phyloP scores from a whole-genome alignment of 2,329 filamentous ascomycete species.

The Myriosclerotinia scirpicola region DNA sequence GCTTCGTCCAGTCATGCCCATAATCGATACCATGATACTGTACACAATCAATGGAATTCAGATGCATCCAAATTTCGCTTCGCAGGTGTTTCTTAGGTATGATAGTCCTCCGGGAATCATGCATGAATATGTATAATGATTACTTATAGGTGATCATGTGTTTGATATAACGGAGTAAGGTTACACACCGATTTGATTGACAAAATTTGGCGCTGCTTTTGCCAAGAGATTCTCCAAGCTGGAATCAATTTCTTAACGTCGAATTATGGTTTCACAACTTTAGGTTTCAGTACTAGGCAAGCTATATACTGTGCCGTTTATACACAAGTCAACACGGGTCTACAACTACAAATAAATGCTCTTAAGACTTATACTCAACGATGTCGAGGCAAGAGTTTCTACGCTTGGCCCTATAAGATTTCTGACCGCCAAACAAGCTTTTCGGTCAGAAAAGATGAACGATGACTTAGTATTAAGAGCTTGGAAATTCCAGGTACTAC shows the following conservation, averaged over 20 bases:
- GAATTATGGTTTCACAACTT: constrained; percentile 47
- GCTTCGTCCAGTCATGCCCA: constrained; percentile 47
- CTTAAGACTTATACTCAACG: constrained; percentile 33
- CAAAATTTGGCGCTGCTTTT: constrained; percentile 42
- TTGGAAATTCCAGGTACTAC: constrained; percentile 39
- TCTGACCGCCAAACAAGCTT: constrained; percentile 32
- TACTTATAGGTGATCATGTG: constrained; percentile 31
- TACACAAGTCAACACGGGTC: constrained; percentile 46
- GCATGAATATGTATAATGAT: constrained; percentile 10
- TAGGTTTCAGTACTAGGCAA: constrained; percentile 43
- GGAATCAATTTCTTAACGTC: constrained; percentile 43
- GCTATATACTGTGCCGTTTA: constrained; percentile 47
- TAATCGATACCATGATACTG: constrained; percentile 44
- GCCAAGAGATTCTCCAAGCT: constrained; percentile 40
- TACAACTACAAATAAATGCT: constrained; percentile 47
- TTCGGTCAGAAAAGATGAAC: constrained; percentile 36
- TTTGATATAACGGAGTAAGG: constrained; percentile 39
- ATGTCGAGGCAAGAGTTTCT: constrained; percentile 1
- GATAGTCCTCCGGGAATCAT: not conserved
- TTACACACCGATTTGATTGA: constrained; percentile 35
- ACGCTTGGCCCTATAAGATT: not conserved
- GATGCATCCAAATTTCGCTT: constrained; percentile 46
- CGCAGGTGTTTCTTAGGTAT: constrained; percentile 46
- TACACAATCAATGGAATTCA: constrained; percentile 45
- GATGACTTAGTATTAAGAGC: constrained; percentile 36